These are phyloP conservation scores for Paulownia fortunei DNA, from an alignment of 257 asterid genomes.

Conservation along the genomic window DNA sequence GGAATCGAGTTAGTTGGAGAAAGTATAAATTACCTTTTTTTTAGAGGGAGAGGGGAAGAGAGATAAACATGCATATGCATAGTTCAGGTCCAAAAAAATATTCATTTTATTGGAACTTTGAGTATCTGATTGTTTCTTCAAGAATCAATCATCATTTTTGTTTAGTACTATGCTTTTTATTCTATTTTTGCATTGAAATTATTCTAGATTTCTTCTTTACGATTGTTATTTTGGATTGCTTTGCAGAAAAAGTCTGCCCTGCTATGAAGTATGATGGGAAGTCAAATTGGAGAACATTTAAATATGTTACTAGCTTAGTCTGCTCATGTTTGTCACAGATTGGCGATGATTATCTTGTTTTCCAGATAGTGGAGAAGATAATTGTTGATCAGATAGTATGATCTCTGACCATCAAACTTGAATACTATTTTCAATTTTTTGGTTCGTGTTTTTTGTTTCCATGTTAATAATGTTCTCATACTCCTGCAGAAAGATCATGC, in stretches of 20 bases:
- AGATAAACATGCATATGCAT: too few species aligned
- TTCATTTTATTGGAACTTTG: not conserved
- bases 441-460: not conserved
- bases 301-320: slow-evolving; percentile 50
- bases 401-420: slow-evolving; percentile 20
- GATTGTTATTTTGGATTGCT: slow-evolving; percentile 30
- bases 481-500: slow-evolving; percentile 15
- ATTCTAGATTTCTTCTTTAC: slow-evolving; percentile 9
- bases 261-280: slow-evolving; percentile 42
- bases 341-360: slow-evolving; percentile 70
- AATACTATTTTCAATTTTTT: slow-evolving; percentile 4
- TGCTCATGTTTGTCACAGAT: slow-evolving; percentile 68
- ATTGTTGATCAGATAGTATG: slow-evolving; percentile 76
- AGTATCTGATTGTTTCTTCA: not conserved
- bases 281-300: slow-evolving; percentile 60
- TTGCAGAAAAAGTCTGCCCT: slow-evolving; percentile 57
- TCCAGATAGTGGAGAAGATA: slow-evolving; percentile 76
- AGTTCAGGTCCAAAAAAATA: not conserved
- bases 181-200: not conserved
- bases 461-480: not conserved
- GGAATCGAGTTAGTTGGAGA: not conserved
- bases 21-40: not conserved
- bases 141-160: not conserved
- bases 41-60: not conserved
- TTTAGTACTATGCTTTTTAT: not conserved